Conservation (phyloP, 208 protist genomes). For the Herpetomonas tarakana region DNA sequence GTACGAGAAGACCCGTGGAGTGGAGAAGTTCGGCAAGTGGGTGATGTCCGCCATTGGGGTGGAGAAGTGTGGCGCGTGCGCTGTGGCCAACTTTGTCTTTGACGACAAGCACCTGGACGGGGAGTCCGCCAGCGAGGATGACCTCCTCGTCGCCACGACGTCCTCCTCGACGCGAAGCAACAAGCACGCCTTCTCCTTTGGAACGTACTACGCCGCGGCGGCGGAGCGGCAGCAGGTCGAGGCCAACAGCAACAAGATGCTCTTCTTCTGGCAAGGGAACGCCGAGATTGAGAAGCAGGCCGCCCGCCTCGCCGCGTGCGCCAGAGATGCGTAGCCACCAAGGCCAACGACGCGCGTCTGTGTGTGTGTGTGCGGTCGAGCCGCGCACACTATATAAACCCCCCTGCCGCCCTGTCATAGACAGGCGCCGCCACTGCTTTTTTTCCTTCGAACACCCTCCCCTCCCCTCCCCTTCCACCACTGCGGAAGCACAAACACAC, state of each 20-base stretch:
- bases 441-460: too few relatives aligned
- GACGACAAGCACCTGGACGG: conserved; percentile 6
- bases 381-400: too few relatives aligned
- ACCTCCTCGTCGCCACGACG: neutral
- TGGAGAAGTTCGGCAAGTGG: conserved; percentile 41
- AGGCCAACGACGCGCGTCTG: too few relatives aligned
- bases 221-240: neutral
- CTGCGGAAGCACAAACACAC: too few relatives aligned
- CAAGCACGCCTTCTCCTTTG: neutral
- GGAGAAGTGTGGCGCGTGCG: conserved; percentile 40
- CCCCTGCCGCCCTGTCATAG: too few relatives aligned
- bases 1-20: conserved; percentile 39
- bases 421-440: too few relatives aligned
- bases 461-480: too few relatives aligned
- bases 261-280: conserved; percentile 23
- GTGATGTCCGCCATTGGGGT: conserved; percentile 45
- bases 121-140: conserved; percentile 7
- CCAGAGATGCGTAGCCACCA: too few relatives aligned
- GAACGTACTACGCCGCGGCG: neutral
- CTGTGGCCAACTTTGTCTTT: conserved; percentile 32
- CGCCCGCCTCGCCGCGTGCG: neutral
- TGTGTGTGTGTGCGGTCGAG: too few relatives aligned
- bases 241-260: neutral
- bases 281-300: conserved; percentile 26
- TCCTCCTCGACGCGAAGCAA: conserved; percentile 17